Evolutionary conservation across 768 basidiomycete genomes (phyloP), one percentile per base, ranked within the genome.

Genomic region (Coprinopsis strossmayeri): DNA sequence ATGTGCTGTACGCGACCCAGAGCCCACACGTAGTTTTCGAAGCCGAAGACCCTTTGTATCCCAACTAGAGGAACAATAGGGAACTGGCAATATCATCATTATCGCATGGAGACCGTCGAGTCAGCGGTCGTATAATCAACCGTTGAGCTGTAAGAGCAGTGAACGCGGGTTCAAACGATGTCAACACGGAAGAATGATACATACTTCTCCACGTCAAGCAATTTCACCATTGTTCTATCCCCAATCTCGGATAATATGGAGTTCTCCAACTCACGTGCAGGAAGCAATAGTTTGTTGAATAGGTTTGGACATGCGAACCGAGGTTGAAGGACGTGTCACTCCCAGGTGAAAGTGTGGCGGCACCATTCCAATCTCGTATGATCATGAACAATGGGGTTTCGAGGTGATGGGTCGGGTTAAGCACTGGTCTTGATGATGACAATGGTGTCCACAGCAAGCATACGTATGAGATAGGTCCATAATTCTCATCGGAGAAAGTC

Each of bases 61-160:
- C 40, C 23, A 42, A 42, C 40, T 50, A 30, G 49, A 50, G 42
- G 49, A 50, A 50, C 49, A 50, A 50, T 50, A 42, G 49, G 34
- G 26, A 17, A 42, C 11, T 13, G 10, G 37, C 7, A 7, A 38
- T 38, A n/a, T n/a, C n/a, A n/a, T n/a, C n/a, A n/a, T 7, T 23
- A 42, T 23, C 40, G 20, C 40, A 49, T 34, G 34, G 47, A 40
- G 27, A 48, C 47, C 26, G 26, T 5, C 25, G 24, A 48, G 37
- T 39, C 24, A 28, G 17, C 23, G 32, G 18, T 17, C 46, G 26
- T 13, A 39, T 26, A 42, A 41, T 41, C 38, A 49, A 34, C 26
- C 20, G 18, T 30, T 38, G 11, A 17, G 35, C 9, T 18, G 9
- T 11, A 38, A 38, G 17, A 24, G 24, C 46, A 17, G 32, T 47